Evolutionary conservation across 2,329 filamentous ascomycete genomes (phyloP), one percentile per base, ranked within the genome.

Genomic region (Blastomyces percursus): DNA sequence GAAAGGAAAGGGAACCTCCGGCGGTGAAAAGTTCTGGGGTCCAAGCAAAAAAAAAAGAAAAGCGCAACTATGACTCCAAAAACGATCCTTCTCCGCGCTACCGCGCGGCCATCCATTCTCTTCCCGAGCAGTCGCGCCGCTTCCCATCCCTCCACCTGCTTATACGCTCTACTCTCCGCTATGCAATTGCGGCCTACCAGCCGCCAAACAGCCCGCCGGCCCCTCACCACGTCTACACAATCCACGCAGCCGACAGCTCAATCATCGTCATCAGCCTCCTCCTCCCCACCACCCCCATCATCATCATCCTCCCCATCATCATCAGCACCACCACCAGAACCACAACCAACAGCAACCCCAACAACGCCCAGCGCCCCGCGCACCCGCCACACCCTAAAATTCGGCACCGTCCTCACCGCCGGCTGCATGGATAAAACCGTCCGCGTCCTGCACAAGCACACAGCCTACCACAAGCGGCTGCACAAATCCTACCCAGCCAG

Each of bases 391-490:
- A 19, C 40, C n/a, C 14, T 46, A 44, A 59, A 59, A 46, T 46
- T 59, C 62, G 76, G 76, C 66, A 77, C 75, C 51, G 76, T 78
- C 32, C 68, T 72, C 57, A 75, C 75, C 27, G 75, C 75, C 58
- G 76, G 75, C 59, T 69, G 69, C 32, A 78, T 77, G 76, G 68
- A 76, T 61, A 73, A 73, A 62, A 77, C 75, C 42, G 76, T 76
- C 59, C 72, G 71, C 57, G 75, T 78, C 59, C 62, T 67, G 58
- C 69, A 74, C 67, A 70, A 70, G 44, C 70, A 73, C 68, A 72
- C 64, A 19, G 54, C 63, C 61, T 77, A 70, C 71, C 74, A 78
- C 67, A 67, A 70, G 27, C 68, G 72, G 54, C 69, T 78, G 50
- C 72, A 71, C 62, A 76, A 76, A 66, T 68, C 64, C 59, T 78